Base-by-base conservation (phyloP, 1,284 basidiomycete species). In the Cystobasidium sp. region DNA sequence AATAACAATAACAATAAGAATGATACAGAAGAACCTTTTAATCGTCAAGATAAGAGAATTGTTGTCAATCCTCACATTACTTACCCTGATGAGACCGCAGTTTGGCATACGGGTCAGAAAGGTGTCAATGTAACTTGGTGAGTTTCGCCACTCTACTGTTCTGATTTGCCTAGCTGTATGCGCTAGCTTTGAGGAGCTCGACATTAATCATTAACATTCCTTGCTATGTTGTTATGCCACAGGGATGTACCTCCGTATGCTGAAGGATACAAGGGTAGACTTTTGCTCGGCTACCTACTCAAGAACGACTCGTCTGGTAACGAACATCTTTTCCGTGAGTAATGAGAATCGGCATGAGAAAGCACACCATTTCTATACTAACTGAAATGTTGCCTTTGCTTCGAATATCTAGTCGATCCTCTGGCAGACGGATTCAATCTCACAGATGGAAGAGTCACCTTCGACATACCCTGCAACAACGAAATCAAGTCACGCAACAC, bases 401-500 rank as follows among this genome's bases (percentile, higher is more conserved):
- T 20, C 46, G 46, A 16, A 20, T 46, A 22, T 44, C 6, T 22
- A 70, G 68, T 39, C 43, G 44, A 61, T 12, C 68, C 68, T 4
- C 31, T 70, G 18, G 68, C 68, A 7, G 58, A 70, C 7, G 68
- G 68, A 31, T 70, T 72, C 69, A 64, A 72, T 22, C 51, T 72
- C 10, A 72, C 69, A 39, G 69, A 72, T 43, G 69, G 69, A 8
- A 51, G 41, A 31, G 69, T 72, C 5, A 64, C 61, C 12, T 53
- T 72, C 41, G 69, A 72, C 37, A 55, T 72, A 39, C 69, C 69
- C 16, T 72, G 69, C 52, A 52, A 72, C 51, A 72, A 64, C 22
- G 51, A 52, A 3, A 72, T 72, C 61, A 72, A 72, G 31, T 49
- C 44, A 62, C 56, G 68, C 8, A 39, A 55, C 12, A 70, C 68